Evolutionary conservation across 2,329 filamentous ascomycete genomes (phyloP), one percentile per base, ranked within the genome.

Genomic region (Metarhizium anisopliae): DNA sequence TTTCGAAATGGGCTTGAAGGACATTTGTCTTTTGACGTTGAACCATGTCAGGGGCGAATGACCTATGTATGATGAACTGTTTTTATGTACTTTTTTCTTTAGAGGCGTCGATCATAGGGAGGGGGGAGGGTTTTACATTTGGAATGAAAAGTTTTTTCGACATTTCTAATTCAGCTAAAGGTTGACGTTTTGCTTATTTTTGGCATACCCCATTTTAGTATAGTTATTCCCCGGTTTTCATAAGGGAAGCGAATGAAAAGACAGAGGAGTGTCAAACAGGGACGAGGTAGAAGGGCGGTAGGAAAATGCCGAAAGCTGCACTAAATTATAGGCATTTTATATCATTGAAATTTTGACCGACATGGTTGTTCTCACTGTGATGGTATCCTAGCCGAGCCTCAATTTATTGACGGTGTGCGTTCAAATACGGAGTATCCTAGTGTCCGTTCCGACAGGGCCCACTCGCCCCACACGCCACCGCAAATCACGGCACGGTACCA

Each of bases 1-100:
- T 72, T 54, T 72, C 71, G 14, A 70, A 70, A 59, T 72, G 70
- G 71, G 69, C 68, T 20, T 72, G 47, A 32, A 16, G 8, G 29
- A 25, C 14, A n/a, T 38, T 35, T 13, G 29, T 30, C 42, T 40
- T 6, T 16, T 40, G 20, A 36, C 13, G n/a, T 14, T 6, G 16
- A 47, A 45, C 32, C 14, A 13, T 30, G 16, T 35, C 14, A 14
- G 4, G 10, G 25, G 51, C 16, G 2, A 47, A 47, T 47, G 53
- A 36, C n/a, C 7, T 20, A 51, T 50, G 53, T 51, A 47, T 55
- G 18, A 51, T 38, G 53, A 43, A 29, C 40, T 6, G 8, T 16
- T 29, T 45, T 51, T 30, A 13, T 30, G 29, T 36, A 10, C 3
- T 47, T 4, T n/a, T 51, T 6, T 20, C 25, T 20, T 53, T 36